phyloP scores from a whole-genome alignment of 306 rosid species.

The Vigna angularis region DNA sequence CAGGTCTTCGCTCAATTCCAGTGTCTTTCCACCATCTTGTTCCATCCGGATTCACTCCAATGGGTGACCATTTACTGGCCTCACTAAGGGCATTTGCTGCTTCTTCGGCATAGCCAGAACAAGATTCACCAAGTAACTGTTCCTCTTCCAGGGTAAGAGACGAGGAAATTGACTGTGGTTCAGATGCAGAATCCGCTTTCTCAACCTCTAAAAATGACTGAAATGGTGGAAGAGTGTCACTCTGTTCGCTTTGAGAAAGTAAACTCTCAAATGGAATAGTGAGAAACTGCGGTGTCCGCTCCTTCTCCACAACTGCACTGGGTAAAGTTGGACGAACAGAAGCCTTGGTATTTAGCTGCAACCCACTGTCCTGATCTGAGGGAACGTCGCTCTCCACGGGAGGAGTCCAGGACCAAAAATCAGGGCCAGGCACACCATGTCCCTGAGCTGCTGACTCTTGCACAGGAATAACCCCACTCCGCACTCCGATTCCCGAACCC shows the following conservation, averaged over 20 bases:
- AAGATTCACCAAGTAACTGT: slow-evolving; percentile 55
- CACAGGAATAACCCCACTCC: slow-evolving; percentile 42
- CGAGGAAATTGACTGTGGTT: slow-evolving; percentile 40
- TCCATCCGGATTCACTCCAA: slow-evolving; percentile 77
- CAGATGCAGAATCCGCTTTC: slow-evolving; percentile 44
- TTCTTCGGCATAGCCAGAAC: slow-evolving; percentile 73
- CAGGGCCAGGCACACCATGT: slow-evolving; percentile 83
- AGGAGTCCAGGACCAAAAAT: slow-evolving; percentile 99
- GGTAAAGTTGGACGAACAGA: slow-evolving; percentile 44
- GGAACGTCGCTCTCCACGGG: slow-evolving; percentile 52
- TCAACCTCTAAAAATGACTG: slow-evolving; percentile 67
- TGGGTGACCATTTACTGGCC: slow-evolving; percentile 43
- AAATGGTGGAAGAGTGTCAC: slow-evolving; percentile 69
- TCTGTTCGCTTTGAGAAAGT: slow-evolving; percentile 45
- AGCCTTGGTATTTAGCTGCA: slow-evolving; percentile 51
- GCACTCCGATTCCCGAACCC: slow-evolving; percentile 64
- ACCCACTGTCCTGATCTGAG: slow-evolving; percentile 46
- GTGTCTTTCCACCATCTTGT: slow-evolving; percentile 91
- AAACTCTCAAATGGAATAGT: slow-evolving; percentile 78
- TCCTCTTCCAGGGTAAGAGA: slow-evolving; percentile 65
- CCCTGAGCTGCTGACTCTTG: slow-evolving; percentile 52
- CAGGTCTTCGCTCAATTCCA: slow-evolving; percentile 82
- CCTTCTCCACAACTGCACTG: slow-evolving; percentile 72
- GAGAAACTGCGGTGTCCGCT: slow-evolving; percentile 55
- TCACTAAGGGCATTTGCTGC: slow-evolving; percentile 70